Evolutionary conservation across 208 protist species (phyloP), one percentile per base, ranked within the genome.

Genomic region (Leptomonas seymouri): DNA sequence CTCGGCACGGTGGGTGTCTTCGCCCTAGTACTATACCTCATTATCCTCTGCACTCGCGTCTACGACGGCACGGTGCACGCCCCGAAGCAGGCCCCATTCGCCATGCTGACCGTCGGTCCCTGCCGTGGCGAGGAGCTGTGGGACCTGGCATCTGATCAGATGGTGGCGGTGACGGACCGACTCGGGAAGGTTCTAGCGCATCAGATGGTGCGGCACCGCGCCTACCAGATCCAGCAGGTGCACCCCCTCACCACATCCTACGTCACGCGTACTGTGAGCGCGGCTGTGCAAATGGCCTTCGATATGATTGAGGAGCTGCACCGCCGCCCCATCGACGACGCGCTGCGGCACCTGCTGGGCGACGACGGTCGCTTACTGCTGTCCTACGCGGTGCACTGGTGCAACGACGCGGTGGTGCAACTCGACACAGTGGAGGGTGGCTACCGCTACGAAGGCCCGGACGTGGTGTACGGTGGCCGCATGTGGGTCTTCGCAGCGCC

Each of bases 351-450:
- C 27, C 76, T 88, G 39, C 74, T 93, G 28, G 85, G 86, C 31
- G 83, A 88, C 14, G 83, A 90, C 27, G 83, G 85, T 49, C 16
- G 64, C 46, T 67, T 92, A 9, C 50, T 84, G 60, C 20, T 95
- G 49, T 74, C 80, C 20, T 90, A 81, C 59, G 80, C 87, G n/a
- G 79, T 93, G 28, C 84, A 95, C 80, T 95, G 87, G 86, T 95
- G 90, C 65, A 84, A 57, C 28, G 80, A 93, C 60, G 90, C 83
- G 7, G 81, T 54, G 25, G 85, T 95, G 21, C 71, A 64, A 16
- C 30, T 71, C 18, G 84, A 91, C 20, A 61, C 41, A 3, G 23
- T 74, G 16, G 69, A 57, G 8, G 72, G 46, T 46, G 62, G 76
- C 51, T 74, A 69, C 67, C 82, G 74, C 59, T 95, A 93, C 55